These are phyloP conservation scores for Penicillium riverlandense DNA, from an alignment of 495 filamentous ascomycete genomes.

Conservation along the genomic window DNA sequence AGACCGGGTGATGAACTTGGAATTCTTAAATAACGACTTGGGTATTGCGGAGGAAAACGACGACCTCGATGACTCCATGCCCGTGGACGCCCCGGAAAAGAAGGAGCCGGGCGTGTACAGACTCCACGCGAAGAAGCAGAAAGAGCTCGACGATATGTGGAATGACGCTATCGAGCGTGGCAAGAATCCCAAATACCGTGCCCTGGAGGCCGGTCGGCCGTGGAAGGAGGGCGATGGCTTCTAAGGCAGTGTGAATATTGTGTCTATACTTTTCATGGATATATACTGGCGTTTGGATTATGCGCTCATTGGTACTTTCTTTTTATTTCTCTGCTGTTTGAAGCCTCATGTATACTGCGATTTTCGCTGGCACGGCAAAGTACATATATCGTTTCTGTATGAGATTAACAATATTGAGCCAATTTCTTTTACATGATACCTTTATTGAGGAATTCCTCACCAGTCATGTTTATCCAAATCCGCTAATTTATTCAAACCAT, in stretches of 20 bases:
- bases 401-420: too few species aligned
- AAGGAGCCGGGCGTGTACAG: constrained; percentile 4
- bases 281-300: background rate
- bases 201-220: constrained; percentile 42
- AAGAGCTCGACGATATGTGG: constrained; percentile 26
- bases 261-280: background rate
- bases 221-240: constrained; percentile 51
- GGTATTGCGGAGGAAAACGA: constrained; percentile 25
- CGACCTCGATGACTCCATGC: constrained; percentile 20
- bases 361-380: too few species aligned
- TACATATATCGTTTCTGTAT: too few species aligned
- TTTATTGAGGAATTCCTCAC: too few species aligned
- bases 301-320: background rate
- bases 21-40: constrained; percentile 26
- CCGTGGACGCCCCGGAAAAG: constrained; percentile 29
- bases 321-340: background rate
- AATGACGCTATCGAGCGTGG: constrained; percentile 44
- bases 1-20: constrained; percentile 33
- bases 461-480: too few species aligned
- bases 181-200: constrained; percentile 42
- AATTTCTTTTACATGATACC: too few species aligned
- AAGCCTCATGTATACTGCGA: too few species aligned
- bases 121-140: constrained; percentile 18
- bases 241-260: constrained; percentile 5
- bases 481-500: too few species aligned